phyloP scores from a whole-genome alignment of 1,284 basidiomycete species.

The Tremellales sp. region DNA sequence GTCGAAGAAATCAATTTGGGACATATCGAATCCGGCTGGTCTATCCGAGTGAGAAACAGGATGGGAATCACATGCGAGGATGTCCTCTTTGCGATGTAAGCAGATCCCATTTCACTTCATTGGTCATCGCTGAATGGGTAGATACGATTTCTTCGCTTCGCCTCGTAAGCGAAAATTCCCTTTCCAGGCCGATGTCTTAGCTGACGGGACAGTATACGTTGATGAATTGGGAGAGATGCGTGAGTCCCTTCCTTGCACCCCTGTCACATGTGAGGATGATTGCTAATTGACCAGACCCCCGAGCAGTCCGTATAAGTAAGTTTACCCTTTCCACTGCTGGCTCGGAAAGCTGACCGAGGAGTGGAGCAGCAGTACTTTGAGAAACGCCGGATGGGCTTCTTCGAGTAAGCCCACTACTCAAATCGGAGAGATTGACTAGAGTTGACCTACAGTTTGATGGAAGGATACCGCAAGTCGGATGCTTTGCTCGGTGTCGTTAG shows the following conservation, averaged over 20 bases:
- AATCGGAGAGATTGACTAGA: background rate
- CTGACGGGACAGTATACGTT: slow-evolving; percentile 31
- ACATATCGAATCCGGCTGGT: slow-evolving; percentile 44
- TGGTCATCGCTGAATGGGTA: too few species aligned
- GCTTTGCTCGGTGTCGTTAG: slow-evolving; percentile 20
- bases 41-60: slow-evolving; percentile 42
- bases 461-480: slow-evolving; percentile 43
- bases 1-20: slow-evolving; percentile 45
- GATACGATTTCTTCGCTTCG: slow-evolving; percentile 45
- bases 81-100: slow-evolving; percentile 43
- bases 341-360: slow-evolving; percentile 5
- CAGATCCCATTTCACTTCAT: background rate
- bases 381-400: slow-evolving; percentile 42
- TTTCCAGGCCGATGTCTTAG: slow-evolving; percentile 1
- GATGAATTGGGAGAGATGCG: slow-evolving; percentile 45
- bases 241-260: slow-evolving; percentile 12
- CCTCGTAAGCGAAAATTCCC: slow-evolving; percentile 23
- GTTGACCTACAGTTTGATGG: slow-evolving; percentile 24
- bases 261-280: slow-evolving; percentile 6
- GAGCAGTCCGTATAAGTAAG: slow-evolving; percentile 37
- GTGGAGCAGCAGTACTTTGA: slow-evolving; percentile 48
- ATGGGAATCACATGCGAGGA: slow-evolving; percentile 46
- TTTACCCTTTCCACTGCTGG: background rate
- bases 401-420: slow-evolving; percentile 19
- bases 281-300: slow-evolving; percentile 17